Evolutionary conservation across 352 stramenopile species (phyloP).

Genomic region (Phytophthora melonis): DNA sequence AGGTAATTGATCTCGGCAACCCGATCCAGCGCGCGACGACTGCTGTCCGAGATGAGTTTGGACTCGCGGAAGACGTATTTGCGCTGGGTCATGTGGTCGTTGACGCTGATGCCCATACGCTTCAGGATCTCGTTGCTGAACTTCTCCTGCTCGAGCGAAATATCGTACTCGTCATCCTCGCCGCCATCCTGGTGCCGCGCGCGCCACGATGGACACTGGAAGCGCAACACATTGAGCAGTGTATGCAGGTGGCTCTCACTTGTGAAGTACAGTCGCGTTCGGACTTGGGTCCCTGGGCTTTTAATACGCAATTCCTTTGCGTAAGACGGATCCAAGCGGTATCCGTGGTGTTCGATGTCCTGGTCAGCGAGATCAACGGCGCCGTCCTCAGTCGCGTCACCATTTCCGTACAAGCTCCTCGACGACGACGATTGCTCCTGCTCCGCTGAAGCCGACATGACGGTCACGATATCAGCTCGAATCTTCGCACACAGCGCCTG

Average conservation of each 20-base stretch:
- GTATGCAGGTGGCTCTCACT: constrained; percentile 99
- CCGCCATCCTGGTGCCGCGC: constrained; percentile 61
- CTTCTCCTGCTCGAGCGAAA: constrained; percentile 84
- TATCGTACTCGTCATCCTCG: constrained; percentile 74
- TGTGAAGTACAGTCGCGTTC: constrained; percentile 99
- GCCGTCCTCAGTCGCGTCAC: constrained; percentile 33
- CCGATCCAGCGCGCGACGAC: constrained; percentile 79
- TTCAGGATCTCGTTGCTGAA: constrained; percentile 89
- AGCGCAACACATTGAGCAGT: constrained; percentile 98
- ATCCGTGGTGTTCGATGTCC: constrained; percentile 89
- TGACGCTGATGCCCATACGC: constrained; percentile 87
- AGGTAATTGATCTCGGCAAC: constrained; percentile 98
- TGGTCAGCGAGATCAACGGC: constrained; percentile 49
- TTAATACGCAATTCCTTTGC: constrained; percentile 97
- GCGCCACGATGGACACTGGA: constrained; percentile 83
- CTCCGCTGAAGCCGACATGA: constrained; percentile 70
- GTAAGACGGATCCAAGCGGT: constrained; percentile 87
- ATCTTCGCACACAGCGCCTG: constrained; percentile 99
- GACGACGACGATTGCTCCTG: constrained; percentile 38
- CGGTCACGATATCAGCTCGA: constrained; percentile 90
- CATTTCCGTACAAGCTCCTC: constrained; percentile 36
- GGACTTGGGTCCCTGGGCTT: constrained; percentile 85
- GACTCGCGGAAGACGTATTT: constrained; percentile 87
- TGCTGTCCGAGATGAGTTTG: constrained; percentile 83
- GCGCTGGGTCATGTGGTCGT: constrained; percentile 77